phyloP scores from a whole-genome alignment of 1,284 basidiomycete species.

The Neolentinus lepideus region DNA sequence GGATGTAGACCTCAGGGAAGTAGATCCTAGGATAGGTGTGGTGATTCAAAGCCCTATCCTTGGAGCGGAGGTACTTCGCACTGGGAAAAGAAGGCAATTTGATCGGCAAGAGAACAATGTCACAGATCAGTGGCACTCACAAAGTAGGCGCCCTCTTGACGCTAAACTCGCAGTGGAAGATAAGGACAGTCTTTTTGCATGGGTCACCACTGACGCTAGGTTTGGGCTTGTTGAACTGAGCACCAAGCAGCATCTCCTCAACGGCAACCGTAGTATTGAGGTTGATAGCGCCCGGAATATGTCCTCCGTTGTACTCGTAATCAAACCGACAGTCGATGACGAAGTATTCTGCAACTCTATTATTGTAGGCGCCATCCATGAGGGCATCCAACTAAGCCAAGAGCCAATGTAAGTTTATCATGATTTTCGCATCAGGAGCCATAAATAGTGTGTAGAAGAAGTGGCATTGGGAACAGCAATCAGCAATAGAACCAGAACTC shows the following conservation, averaged over 20 bases:
- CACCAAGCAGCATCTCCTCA: conserved; percentile 73
- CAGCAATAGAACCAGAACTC: conserved; percentile 18
- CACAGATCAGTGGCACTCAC: conserved; percentile 41
- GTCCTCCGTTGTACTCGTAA: conserved; percentile 93
- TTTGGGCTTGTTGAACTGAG: conserved; percentile 49
- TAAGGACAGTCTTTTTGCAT: conserved; percentile 73
- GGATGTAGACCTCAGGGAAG: conserved; percentile 95
- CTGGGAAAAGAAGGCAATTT: conserved; percentile 30
- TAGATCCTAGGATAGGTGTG: conserved; percentile 89
- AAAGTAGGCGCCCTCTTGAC: conserved; percentile 93
- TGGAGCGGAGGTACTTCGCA: conserved; percentile 87
- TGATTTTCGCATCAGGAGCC: neutral
- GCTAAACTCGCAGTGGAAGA: conserved; percentile 99
- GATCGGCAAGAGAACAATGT: conserved; percentile 6
- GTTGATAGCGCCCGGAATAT: conserved; percentile 89
- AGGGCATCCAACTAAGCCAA: conserved; percentile 60
- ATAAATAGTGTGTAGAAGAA: neutral
- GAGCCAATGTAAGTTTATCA: conserved; percentile 6
- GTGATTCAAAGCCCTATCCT: conserved; percentile 84
- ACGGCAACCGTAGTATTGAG: conserved; percentile 80
- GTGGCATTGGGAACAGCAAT: neutral
- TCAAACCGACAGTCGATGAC: conserved; percentile 97
- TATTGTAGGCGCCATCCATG: conserved; percentile 64
- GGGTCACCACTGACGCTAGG: conserved; percentile 80
- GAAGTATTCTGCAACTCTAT: conserved; percentile 61